Conservation (phyloP, 805 yeast species). For the Yamadazyma nakazawae region DNA sequence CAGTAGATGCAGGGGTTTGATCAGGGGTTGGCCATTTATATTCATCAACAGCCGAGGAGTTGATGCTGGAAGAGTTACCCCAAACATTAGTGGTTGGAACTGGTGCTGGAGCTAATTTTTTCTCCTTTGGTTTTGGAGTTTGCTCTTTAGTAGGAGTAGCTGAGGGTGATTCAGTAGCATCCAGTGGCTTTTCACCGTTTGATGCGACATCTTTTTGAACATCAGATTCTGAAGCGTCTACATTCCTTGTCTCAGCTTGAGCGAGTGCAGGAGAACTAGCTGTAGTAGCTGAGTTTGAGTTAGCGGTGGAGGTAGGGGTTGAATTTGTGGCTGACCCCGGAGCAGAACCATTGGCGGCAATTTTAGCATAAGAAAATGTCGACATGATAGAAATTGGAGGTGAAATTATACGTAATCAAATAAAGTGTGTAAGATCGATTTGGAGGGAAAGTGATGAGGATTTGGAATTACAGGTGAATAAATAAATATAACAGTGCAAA, state of each 20-base stretch:
- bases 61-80: slow-evolving; percentile 21
- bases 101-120: slow-evolving; percentile 42
- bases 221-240: background rate
- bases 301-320: slow-evolving; percentile 8
- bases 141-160: slow-evolving; percentile 10
- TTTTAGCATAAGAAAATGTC: slow-evolving; percentile 39
- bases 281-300: slow-evolving; percentile 7
- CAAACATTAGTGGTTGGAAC: slow-evolving; percentile 43
- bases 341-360: slow-evolving; percentile 35
- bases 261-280: slow-evolving; percentile 2
- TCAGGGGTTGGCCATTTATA: slow-evolving; percentile 45
- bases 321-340: slow-evolving; percentile 11
- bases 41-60: slow-evolving; percentile 32
- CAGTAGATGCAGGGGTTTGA: slow-evolving; percentile 14
- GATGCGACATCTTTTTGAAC: slow-evolving; percentile 8
- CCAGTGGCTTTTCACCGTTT: background rate
- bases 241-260: background rate
- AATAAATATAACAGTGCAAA: background rate
- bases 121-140: slow-evolving; percentile 19
- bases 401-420: background rate
- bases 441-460: background rate
- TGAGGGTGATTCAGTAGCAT: slow-evolving; percentile 2
- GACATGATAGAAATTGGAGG: slow-evolving; percentile 7
- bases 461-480: background rate
- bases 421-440: background rate